phyloP scores from a whole-genome alignment of 2,329 filamentous ascomycete genomes.

The Didymella keratinophila region DNA sequence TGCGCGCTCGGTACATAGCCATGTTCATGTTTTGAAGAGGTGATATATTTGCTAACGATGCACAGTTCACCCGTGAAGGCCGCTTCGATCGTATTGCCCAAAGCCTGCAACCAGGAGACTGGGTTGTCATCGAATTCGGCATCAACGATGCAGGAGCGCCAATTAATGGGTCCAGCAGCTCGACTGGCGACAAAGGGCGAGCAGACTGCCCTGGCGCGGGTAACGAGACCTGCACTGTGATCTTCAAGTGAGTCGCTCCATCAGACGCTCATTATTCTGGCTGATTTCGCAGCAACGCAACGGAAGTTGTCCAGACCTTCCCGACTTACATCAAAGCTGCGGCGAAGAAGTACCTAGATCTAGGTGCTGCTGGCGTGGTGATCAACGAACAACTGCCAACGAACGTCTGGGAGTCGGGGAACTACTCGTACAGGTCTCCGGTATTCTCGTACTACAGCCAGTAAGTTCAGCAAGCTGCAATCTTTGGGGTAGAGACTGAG shows the following conservation, averaged over 20 bases:
- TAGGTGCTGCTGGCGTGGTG: constrained; percentile 65
- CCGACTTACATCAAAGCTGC: constrained; percentile 66
- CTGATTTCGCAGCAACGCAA: constrained; percentile 46
- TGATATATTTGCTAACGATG: not conserved
- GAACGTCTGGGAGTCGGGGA: constrained; percentile 66
- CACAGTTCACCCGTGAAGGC: constrained; percentile 66
- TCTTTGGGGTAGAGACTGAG: not conserved
- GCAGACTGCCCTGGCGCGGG: constrained; percentile 65
- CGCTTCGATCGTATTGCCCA: constrained; percentile 65
- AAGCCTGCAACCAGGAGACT: constrained; percentile 63
- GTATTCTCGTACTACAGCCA: constrained; percentile 58
- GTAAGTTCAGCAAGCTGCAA: not conserved
- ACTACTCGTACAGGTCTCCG: constrained; percentile 55
- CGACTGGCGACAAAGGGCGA: constrained; percentile 64
- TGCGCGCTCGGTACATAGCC: constrained; percentile 58
- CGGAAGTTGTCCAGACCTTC: constrained; percentile 67
- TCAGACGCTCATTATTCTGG: not conserved
- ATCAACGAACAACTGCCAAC: constrained; percentile 63
- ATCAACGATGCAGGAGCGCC: constrained; percentile 64
- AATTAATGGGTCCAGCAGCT: constrained; percentile 61
- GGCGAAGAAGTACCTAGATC: constrained; percentile 58
- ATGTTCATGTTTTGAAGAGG: no score
- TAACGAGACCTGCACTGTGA: constrained; percentile 60
- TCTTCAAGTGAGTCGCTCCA: constrained; percentile 44
- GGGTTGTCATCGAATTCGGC: constrained; percentile 72